phyloP scores from a whole-genome alignment of 2,329 filamentous ascomycete species.

The Trichoderma sp. region DNA sequence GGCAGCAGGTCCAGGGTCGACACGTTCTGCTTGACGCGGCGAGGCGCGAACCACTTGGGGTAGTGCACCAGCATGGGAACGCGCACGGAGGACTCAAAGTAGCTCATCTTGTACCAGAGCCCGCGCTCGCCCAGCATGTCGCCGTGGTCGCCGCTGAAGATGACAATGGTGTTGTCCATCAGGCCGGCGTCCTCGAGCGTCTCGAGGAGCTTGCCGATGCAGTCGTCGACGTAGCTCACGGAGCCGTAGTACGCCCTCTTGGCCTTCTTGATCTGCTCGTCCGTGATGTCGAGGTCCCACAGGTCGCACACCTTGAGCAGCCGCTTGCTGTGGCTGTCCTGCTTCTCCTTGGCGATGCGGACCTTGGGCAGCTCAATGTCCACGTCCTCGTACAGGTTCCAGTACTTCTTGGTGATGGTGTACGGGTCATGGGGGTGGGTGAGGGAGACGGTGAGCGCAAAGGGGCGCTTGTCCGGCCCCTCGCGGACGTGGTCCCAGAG shows the following conservation, averaged over 20 bases:
- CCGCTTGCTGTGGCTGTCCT: constrained; percentile 84
- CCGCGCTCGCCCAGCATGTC: constrained; percentile 94
- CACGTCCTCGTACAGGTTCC: constrained; percentile 87
- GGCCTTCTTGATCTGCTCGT: constrained; percentile 83
- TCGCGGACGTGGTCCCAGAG: constrained; percentile 88
- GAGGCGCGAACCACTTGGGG: constrained; percentile 73
- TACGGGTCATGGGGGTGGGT: constrained; percentile 96
- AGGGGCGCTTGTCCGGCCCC: constrained; percentile 71
- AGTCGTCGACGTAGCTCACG: constrained; percentile 91
- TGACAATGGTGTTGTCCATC: constrained; percentile 82
- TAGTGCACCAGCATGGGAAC: constrained; percentile 86
- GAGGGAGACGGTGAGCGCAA: constrained; percentile 85
- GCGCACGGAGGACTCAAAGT: constrained; percentile 87
- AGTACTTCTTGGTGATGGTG: constrained; percentile 90
- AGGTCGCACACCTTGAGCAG: constrained; percentile 85
- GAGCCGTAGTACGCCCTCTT: constrained; percentile 90
- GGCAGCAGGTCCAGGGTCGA: constrained; percentile 90
- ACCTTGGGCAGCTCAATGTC: constrained; percentile 84
- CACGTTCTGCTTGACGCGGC: constrained; percentile 78
- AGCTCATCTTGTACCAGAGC: constrained; percentile 97
- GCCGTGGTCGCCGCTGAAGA: constrained; percentile 92
- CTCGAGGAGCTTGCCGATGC: constrained; percentile 78
- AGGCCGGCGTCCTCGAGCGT: constrained; percentile 79
- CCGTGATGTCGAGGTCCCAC: constrained; percentile 79
- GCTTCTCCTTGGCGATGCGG: constrained; percentile 75